Base-by-base conservation (phyloP, 805 yeast species). In the Pichia phayaonensis region DNA sequence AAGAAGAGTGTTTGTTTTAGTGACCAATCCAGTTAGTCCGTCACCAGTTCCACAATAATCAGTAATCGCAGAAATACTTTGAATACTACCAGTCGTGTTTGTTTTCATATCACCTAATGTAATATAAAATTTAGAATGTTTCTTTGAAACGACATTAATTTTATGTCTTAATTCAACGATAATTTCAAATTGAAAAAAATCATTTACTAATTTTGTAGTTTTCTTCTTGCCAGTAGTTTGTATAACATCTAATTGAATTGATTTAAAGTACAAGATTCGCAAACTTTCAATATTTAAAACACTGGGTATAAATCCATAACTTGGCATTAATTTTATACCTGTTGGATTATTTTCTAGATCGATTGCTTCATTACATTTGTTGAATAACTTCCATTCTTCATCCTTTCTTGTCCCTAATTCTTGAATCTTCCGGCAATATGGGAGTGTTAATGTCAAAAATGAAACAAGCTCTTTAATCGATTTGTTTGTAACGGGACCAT, bases 401-500 rank as follows among this genome's bases (percentile, higher is more conserved):
- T 40, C 49, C n/a, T 51, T 55, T 26, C 57, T 59, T 4, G 47
- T 11, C 2, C 39, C 20, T 8, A 64, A 42, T 5, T 51, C 49
- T 36, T 53, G 49, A 22, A 59, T 53, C 3, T 54, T 29, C 34
- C 57, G 61, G 50, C 59, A 65, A 44, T 62, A 60, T 3, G 64
- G 62, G 11, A 67, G 52, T 5, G 70, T 66, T 29, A 65, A 38
- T 49, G 61, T 62, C 40, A 66, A 54, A 48, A 61, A 66, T 1
- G 47, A 53, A 16, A 67, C 60, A 45, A 67, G 52, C 29, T 57
- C 58, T 31, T 59, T 60, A n/a, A 67, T 59, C 47, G 49, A 55
- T 23, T 43, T 44, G 45, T 51, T 29, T 10, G 44, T 40, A 4
- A 47, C 22, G 8, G 43, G 46, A 21, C 47, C 58, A 27, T 51